Conservation (phyloP, 768 basidiomycete species). For the Amanita thiersii region DNA sequence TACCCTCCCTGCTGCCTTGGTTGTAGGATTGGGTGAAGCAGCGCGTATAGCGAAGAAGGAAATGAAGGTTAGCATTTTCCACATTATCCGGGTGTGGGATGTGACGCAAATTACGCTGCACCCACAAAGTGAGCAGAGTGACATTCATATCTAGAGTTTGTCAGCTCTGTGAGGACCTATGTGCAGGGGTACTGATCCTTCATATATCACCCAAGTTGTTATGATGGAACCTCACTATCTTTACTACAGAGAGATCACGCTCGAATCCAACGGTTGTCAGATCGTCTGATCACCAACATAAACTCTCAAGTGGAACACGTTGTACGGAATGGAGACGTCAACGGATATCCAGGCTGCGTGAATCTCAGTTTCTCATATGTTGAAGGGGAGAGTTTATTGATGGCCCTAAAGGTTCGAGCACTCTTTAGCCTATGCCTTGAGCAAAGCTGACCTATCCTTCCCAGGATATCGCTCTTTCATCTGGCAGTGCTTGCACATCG, state of each 20-base stretch:
- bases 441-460: slow-evolving; percentile 6
- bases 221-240: slow-evolving; percentile 14
- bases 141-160: slow-evolving; percentile 17
- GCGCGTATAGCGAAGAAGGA: slow-evolving; percentile 86
- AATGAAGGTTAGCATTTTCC: slow-evolving; percentile 70
- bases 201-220: slow-evolving; percentile 2
- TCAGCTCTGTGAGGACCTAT: slow-evolving; percentile 53
- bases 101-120: slow-evolving; percentile 43
- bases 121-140: slow-evolving; percentile 36
- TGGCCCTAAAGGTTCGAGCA: slow-evolving; percentile 83
- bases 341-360: slow-evolving; percentile 93
- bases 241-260: slow-evolving; percentile 65
- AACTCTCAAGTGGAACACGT: slow-evolving; percentile 83
- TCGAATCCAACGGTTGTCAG: slow-evolving; percentile 64
- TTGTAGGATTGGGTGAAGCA: slow-evolving; percentile 92
- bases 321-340: slow-evolving; percentile 85
- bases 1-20: slow-evolving; percentile 83
- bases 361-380: slow-evolving; percentile 96
- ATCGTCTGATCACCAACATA: slow-evolving; percentile 76
- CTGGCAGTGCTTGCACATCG: slow-evolving; percentile 97
- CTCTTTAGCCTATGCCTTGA: slow-evolving; percentile 2
- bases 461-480: slow-evolving; percentile 94
- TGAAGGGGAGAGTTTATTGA: slow-evolving; percentile 93
- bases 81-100: slow-evolving; percentile 8
- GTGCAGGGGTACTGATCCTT: slow-evolving; percentile 93